These are phyloP conservation scores for Metschnikowia dekortorum DNA, from an alignment of 805 yeast genomes.

Conservation along the genomic window DNA sequence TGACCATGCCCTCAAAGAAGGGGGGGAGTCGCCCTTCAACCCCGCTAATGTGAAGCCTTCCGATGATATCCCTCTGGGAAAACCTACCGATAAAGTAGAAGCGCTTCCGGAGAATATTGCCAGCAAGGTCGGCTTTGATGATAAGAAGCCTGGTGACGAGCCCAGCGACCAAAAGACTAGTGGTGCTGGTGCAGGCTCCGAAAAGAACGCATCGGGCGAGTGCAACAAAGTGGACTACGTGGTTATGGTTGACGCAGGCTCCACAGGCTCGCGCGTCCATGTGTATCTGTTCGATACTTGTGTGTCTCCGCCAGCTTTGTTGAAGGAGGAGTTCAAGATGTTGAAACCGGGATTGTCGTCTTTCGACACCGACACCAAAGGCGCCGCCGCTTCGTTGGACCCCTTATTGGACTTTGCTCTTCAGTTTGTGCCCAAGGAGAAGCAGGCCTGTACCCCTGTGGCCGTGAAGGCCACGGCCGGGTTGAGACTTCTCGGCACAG, in stretches of 20 bases:
- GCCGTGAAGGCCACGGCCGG: conserved; percentile 99
- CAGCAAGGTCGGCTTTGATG: neutral
- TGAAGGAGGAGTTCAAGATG: conserved; percentile 82
- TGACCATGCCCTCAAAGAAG: conserved; percentile 13
- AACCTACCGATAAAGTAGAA: neutral
- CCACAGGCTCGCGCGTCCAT: conserved; percentile 95
- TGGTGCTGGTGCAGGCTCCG: neutral
- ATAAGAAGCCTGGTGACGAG: neutral
- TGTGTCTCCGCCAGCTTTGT: conserved; percentile 72
- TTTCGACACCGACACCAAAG: conserved; percentile 70
- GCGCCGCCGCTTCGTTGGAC: conserved; percentile 89
- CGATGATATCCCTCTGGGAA: neutral
- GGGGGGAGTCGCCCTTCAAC: neutral
- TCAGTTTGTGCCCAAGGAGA: conserved; percentile 65
- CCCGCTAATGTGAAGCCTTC: neutral
- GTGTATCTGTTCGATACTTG: conserved; percentile 90
- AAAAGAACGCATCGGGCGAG: neutral
- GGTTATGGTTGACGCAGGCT: conserved; percentile 96
- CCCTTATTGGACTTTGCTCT: conserved; percentile 74
- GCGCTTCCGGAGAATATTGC: neutral
- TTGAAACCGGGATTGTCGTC: conserved; percentile 88
- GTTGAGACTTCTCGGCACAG: conserved; percentile 76
- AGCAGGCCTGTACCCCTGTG: conserved; percentile 81
- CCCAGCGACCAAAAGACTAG: too few species aligned
- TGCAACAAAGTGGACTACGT: conserved; percentile 60